phyloP scores from a whole-genome alignment of 306 rosid species.

The Begonia peltatifolia region DNA sequence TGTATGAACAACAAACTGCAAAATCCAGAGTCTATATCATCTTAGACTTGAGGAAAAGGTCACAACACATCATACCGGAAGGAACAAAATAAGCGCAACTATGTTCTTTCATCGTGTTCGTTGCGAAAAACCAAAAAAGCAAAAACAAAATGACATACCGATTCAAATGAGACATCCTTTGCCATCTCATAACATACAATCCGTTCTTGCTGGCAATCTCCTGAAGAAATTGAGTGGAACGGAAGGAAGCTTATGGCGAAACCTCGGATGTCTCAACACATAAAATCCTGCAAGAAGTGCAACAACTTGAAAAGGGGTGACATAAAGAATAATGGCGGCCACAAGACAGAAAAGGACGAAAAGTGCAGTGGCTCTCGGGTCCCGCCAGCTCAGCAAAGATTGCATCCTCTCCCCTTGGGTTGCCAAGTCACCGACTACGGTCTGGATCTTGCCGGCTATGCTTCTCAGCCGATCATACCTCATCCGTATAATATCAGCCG shows the following conservation, averaged over 20 bases:
- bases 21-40: no score
- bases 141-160: no score
- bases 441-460: conserved; percentile 90
- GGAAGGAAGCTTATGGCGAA: conserved; percentile 92
- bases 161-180: no score
- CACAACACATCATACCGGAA: no score
- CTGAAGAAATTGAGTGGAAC: conserved; percentile 95
- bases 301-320: conserved; percentile 92
- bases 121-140: no score
- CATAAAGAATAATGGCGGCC: conserved; percentile 80
- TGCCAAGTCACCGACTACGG: conserved; percentile 90
- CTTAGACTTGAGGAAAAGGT: no score
- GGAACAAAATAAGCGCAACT: no score
- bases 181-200: conserved; percentile 71
- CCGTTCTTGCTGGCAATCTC: conserved; percentile 92
- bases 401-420: conserved; percentile 98
- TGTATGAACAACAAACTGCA: no score
- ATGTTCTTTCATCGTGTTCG: no score
- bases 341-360: conserved; percentile 85
- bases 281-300: conserved; percentile 78
- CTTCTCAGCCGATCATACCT: conserved; percentile 85
- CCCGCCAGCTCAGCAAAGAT: conserved; percentile 95
- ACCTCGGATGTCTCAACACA: conserved; percentile 85
- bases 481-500: conserved; percentile 77
- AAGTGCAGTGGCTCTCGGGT: conserved; percentile 86